Base-by-base conservation (phyloP, 176 grass and related monocot genomes). In the Bolboschoenus planiculmis region DNA sequence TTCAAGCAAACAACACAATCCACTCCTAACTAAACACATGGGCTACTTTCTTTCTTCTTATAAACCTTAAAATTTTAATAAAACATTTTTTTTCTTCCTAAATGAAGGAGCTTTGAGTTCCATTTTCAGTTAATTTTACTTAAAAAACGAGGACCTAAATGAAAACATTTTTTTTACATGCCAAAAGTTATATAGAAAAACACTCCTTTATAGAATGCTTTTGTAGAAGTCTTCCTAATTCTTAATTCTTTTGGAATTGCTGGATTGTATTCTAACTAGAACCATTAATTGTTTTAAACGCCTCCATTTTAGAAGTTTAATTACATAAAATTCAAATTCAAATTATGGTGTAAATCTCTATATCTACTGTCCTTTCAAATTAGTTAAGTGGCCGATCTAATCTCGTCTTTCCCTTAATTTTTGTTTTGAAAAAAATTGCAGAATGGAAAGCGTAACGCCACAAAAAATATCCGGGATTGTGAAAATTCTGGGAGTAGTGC, bases 391-490 rank as follows among this genome's bases (percentile, higher is more conserved):
- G 18, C 21, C 1, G 18, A 80, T 55, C 31, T 56, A 80, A 80
- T 62, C 18, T 80, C 21, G 57, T 58, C n/a, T 11, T 2, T 56
- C 27, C 59, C 27, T 13, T 58, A 36, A 46, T 80, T 4, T 82
- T 74, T 10, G 61, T 72, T 23, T 3, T 73, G 48, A 27, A 31
- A 37, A 8, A 11, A 30, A 2, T 46, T 64, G n/a, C 78, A 91
- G 85, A 78, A 51, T 88, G 84, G 94, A 97, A n/a, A 70, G 54
- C 44, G 53, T 97, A 47, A 83, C 83, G 29, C 8, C 88, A 56
- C 83, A 59, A 40, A 90, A 75, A 31, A 10, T 42, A 2, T 39
- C 87, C 5, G 91, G 94, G 44, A 34, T 78, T 23, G 87, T 60
- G 0, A 97, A 97, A 76, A 64, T 73, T 4, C 27, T 73, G 9